Base-by-base conservation (phyloP, 768 basidiomycete genomes). In the Xanthoconium stramineum region DNA sequence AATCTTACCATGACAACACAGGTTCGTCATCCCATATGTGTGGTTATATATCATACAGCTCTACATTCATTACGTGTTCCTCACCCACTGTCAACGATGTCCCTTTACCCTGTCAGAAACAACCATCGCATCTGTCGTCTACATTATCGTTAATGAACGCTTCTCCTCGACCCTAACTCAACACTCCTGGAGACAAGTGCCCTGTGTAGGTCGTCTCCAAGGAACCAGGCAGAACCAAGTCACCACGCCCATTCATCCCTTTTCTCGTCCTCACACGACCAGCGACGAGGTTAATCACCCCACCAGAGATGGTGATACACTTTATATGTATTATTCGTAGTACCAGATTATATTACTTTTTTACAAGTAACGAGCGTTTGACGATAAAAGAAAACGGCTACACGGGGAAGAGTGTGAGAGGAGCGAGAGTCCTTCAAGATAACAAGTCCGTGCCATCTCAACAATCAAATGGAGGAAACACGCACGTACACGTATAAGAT, bases 281-380 rank as follows among this genome's bases (percentile, higher is more conserved):
- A 20, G 6, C 24, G 43, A 44, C 29, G 32, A n/a, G 10, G 46
- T 47, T 32, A 19, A 33, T 45, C 46, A 19, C 3, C 3, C 30
- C 28, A 33, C 47, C 24, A 47, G 19, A 11, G 6, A 19, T 14
- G n/a, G 24, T 13, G 15, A 37, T 5, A n/a, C 10, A 11, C 32
- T 32, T 17, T 11, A 19, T 19, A 35, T 15, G 29, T 47, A n/a
- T 37, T 50, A 52, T 35, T 43, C 32, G 19, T 20, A n/a, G 19
- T 32, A 24, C 29, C 15, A 24, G 10, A 48, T 20, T 57, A 57
- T 28, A 33, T 45, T 58, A 56, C 56, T 48, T 57, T 57, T 47
- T 30, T 48, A 57, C 9, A n/a, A 8, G 39, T 40, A 30, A 44
- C 33, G 19, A 28, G 45, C 24, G 24, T 24, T 47, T 36, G 35